phyloP scores from a whole-genome alignment of 179 eudicot species.

The Gypsophila paniculata region DNA sequence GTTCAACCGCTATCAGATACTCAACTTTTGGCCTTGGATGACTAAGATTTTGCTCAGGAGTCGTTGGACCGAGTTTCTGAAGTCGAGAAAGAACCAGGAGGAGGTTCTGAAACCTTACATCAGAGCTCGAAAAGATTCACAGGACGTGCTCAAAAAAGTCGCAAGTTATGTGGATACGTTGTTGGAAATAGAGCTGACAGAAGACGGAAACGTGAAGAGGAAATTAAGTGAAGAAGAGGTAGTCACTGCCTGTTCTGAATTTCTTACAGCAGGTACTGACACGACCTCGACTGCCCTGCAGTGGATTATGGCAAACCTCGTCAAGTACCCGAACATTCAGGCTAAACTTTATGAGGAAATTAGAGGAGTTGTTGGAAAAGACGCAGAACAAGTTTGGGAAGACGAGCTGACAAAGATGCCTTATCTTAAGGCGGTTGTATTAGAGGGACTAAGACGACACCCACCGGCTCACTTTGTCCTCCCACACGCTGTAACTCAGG shows the following conservation, averaged over 20 bases:
- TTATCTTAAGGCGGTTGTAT: conserved; percentile 21
- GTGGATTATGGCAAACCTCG: conserved; percentile 31
- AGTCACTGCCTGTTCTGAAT: conserved; percentile 19
- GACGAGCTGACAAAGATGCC: conserved; percentile 22
- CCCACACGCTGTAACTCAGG: conserved; percentile 23
- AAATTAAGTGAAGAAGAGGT: conserved; percentile 12
- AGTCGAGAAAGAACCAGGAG: conserved; percentile 14
- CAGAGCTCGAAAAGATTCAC: conserved; percentile 13
- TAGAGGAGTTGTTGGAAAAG: conserved; percentile 8
- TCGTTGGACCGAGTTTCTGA: conserved; percentile 20
- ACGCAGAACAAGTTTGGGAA: conserved; percentile 10
- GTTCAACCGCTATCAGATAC: conserved; percentile 7
- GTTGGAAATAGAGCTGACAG: conserved; percentile 12
- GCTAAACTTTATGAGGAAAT: conserved; percentile 19
- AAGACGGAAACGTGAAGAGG: conserved; percentile 7
- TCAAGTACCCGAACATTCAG: conserved; percentile 24
- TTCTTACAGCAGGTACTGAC: conserved; percentile 26
- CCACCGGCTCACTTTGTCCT: conserved; percentile 23
- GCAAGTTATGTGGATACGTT: conserved; percentile 18
- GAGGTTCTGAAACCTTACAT: conserved; percentile 19
- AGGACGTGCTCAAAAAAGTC: not conserved
- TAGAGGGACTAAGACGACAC: conserved; percentile 25
- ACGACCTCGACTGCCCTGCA: conserved; percentile 26
- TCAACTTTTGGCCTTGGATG: conserved; percentile 23
- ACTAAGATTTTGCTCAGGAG: conserved; percentile 11